These are phyloP conservation scores for Trypanosoma avium DNA, from an alignment of 208 protist genomes.

Conservation along the genomic window DNA sequence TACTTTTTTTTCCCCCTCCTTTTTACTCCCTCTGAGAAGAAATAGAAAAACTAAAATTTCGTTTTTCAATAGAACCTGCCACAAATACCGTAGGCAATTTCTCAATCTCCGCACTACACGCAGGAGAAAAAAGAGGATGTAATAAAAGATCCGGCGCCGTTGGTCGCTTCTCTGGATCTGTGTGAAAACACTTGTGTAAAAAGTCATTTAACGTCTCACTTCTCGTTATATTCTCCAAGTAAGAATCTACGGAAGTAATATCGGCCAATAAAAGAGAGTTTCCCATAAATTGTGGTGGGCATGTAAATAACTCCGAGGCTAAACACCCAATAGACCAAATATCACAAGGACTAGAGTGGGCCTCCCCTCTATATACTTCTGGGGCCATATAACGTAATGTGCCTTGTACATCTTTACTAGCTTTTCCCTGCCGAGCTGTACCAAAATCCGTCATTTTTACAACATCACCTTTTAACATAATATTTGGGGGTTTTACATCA, in stretches of 20 bases:
- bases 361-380: constrained; percentile 84
- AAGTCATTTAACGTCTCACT: constrained; percentile 72
- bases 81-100: constrained; percentile 69
- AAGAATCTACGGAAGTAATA: constrained; percentile 45
- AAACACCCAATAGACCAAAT: constrained; percentile 93
- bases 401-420: constrained; percentile 76
- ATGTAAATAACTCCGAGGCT: constrained; percentile 85
- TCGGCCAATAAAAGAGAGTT: constrained; percentile 57
- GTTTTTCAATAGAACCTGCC: constrained; percentile 21
- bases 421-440: constrained; percentile 69
- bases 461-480: constrained; percentile 81
- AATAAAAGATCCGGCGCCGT: constrained; percentile 62
- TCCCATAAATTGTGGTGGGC: constrained; percentile 81
- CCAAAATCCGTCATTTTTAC: constrained; percentile 99
- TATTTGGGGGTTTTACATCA: constrained; percentile 98
- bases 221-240: constrained; percentile 56
- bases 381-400: constrained; percentile 94
- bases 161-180: constrained; percentile 61
- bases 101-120: constrained; percentile 41
- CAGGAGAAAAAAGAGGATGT: constrained; percentile 63
- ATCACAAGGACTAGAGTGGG: constrained; percentile 85
- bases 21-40: constrained; percentile 32
- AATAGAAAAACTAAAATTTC: constrained; percentile 19
- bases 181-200: constrained; percentile 75
- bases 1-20: constrained; percentile 18